Evolutionary conservation across 23 red algal species (phyloP).

Genomic region (Gracilaria vermiculophylla): DNA sequence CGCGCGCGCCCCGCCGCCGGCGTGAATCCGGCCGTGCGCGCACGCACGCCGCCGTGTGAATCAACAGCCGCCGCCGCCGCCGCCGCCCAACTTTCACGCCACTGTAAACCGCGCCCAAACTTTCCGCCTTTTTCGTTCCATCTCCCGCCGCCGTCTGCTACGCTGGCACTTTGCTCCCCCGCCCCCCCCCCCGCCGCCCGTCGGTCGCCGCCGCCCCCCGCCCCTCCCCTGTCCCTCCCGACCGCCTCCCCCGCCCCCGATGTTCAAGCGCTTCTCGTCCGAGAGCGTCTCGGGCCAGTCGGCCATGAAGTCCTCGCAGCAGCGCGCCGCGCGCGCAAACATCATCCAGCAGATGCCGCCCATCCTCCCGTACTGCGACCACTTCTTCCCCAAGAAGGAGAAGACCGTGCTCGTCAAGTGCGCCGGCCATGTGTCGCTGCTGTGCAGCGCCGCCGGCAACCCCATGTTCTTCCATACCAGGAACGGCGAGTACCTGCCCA

Average conservation of each 20-base stretch:
- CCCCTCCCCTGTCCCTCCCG: too few species aligned
- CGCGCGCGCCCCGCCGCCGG: neutral
- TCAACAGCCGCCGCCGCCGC: too few species aligned
- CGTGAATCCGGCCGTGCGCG: too few species aligned
- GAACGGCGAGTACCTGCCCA: constrained; percentile 75
- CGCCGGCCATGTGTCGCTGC: constrained; percentile 60
- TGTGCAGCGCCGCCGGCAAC: neutral
- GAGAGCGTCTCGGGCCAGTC: constrained; percentile 73
- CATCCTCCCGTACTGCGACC: constrained; percentile 73
- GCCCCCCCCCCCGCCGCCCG: too few species aligned
- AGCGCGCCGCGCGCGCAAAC: constrained; percentile 72
- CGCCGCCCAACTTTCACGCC: too few species aligned
- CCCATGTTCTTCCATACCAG: constrained; percentile 85
- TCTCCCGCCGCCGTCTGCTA: too few species aligned
- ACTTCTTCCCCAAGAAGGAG: constrained; percentile 96
- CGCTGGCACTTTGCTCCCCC: too few species aligned
- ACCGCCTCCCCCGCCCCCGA: neutral
- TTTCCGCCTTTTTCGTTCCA: too few species aligned
- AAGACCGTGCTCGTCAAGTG: constrained; percentile 81
- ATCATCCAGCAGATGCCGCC: constrained; percentile 78
- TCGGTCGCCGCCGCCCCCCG: too few species aligned
- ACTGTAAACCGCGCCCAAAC: too few species aligned
- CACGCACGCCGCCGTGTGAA: too few species aligned
- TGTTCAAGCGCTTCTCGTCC: constrained; percentile 90
- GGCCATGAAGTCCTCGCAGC: constrained; percentile 93